A percentile compares a stretch with the other conserved stretches of the same genome.
These are phyloP conservation scores for Penicillium paneum DNA, from an alignment of 2,329 filamentous ascomycete species.

Conservation along the genomic window DNA sequence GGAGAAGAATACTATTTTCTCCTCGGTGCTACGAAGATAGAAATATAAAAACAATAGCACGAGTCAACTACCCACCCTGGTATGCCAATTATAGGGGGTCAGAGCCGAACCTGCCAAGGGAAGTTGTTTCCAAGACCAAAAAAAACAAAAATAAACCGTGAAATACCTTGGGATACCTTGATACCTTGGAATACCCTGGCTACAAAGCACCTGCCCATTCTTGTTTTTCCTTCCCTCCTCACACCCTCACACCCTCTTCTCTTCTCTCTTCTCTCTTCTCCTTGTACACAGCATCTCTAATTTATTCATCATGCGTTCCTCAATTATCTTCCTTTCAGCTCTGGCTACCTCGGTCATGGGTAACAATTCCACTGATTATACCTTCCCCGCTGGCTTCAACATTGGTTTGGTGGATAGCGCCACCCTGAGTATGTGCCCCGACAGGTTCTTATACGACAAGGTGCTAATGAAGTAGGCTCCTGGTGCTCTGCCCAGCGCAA, in stretches of 20 bases:
- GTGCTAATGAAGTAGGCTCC: conserved; percentile 32
- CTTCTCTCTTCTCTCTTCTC: background rate
- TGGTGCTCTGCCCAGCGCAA: conserved; percentile 61
- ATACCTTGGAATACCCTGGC: background rate
- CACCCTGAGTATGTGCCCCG: conserved; percentile 29
- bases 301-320: conserved; percentile 47
- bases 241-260: no score
- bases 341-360: conserved; percentile 46
- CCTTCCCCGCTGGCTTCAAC: conserved; percentile 43
- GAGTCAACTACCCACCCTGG: conserved; percentile 1
- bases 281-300: conserved; percentile 1
- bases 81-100: background rate
- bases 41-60: background rate
- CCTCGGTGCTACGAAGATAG: no score
- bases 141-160: conserved; percentile 1
- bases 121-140: background rate
- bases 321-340: conserved; percentile 46
- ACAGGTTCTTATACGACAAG: background rate
- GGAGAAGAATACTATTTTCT: background rate
- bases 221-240: conserved; percentile 1
- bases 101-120: background rate
- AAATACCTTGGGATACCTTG: background rate
- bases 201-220: conserved; percentile 7
- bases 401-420: conserved; percentile 38
- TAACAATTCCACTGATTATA: conserved; percentile 40